phyloP scores from a whole-genome alignment of 169 alveolate species.

The Miamiensis avidus region DNA sequence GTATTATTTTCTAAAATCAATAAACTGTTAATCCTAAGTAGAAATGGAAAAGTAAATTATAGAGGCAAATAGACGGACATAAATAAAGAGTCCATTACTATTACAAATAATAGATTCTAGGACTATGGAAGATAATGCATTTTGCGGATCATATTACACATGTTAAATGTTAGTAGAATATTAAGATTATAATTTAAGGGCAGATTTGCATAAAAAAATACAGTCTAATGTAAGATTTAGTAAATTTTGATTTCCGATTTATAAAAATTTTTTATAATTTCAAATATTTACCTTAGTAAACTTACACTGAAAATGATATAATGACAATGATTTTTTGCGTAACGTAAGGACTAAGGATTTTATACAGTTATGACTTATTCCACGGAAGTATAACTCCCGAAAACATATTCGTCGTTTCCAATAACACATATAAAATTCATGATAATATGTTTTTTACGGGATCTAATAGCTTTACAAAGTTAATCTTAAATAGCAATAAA shows the following conservation, averaged over 20 bases:
- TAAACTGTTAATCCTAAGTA: background rate
- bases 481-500: no score
- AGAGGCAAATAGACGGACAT: background rate
- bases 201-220: no score
- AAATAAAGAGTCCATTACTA: background rate
- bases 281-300: background rate
- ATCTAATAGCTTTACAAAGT: no score
- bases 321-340: background rate
- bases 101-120: background rate
- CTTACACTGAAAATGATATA: background rate
- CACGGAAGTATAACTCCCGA: background rate
- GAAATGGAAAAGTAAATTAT: background rate
- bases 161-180: background rate
- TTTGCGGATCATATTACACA: background rate
- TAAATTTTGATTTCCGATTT: no score
- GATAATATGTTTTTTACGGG: background rate
- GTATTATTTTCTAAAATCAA: background rate
- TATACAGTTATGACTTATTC: background rate
- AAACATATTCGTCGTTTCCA: background rate
- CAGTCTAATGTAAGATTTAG: background rate
- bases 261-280: no score
- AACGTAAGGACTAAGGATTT: background rate
- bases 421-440: no score
- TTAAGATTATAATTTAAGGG: background rate
- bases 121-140: background rate